Evolutionary conservation across 148 eudicot genomes (phyloP).

Genomic region (Agrostemma githago): DNA sequence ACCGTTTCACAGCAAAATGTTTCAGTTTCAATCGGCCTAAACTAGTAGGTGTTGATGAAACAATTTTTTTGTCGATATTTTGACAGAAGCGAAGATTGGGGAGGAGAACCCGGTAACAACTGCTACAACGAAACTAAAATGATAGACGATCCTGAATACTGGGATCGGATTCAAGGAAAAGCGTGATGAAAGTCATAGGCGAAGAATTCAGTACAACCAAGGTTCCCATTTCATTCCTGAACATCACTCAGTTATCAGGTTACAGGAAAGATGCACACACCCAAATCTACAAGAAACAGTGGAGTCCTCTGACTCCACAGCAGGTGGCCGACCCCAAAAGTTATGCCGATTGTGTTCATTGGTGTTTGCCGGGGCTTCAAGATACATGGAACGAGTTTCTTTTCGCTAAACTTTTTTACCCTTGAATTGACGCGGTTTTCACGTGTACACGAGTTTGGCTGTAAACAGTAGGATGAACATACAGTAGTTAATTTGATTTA

Average conservation of each 20-base stretch:
- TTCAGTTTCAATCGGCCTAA: neutral
- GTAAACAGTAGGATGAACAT: no score
- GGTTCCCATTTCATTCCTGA: conserved; percentile 67
- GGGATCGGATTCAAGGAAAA: conserved; percentile 65
- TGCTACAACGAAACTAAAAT: conserved; percentile 73
- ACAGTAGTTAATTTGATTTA: no score
- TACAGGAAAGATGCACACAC: conserved; percentile 92
- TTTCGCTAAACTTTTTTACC: conserved; percentile 81
- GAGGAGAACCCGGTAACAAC: conserved; percentile 60
- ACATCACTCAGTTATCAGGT: conserved; percentile 74
- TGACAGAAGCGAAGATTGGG: conserved; percentile 79
- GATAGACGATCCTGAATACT: conserved; percentile 66
- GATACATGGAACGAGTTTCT: conserved; percentile 97
- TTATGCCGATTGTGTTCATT: conserved; percentile 90
- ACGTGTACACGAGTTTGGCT: no score
- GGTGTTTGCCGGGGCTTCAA: conserved; percentile 92
- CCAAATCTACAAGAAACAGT: conserved; percentile 85
- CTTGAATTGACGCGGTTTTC: conserved; percentile 19
- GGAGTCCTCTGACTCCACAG: conserved; percentile 70
- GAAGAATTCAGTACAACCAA: conserved; percentile 57
- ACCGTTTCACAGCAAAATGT: neutral
- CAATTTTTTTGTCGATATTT: neutral
- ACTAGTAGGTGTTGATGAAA: neutral
- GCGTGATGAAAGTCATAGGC: conserved; percentile 68
- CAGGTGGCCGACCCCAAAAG: conserved; percentile 70